Conservation (phyloP, 2,329 filamentous ascomycete genomes). For the Raffaelea albimanens region DNA sequence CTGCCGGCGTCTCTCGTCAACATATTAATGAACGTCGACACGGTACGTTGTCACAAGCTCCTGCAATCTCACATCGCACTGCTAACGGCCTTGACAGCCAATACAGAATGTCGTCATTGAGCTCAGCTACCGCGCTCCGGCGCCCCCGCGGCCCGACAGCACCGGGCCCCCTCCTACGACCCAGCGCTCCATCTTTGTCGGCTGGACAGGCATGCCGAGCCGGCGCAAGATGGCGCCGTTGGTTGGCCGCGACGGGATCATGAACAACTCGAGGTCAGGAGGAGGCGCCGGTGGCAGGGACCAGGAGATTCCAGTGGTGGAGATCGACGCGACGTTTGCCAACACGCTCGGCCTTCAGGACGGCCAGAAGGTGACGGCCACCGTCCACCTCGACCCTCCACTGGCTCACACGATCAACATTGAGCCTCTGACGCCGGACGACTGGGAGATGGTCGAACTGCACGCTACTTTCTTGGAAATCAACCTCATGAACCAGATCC, state of each 20-base stretch:
- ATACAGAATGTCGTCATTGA: slow-evolving; percentile 96
- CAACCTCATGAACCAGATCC: slow-evolving; percentile 86
- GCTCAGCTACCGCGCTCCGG: slow-evolving; percentile 61
- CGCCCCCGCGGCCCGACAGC: slow-evolving; percentile 34
- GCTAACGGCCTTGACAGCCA: slow-evolving; percentile 41
- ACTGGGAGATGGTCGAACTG: slow-evolving; percentile 98
- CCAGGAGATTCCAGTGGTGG: slow-evolving; percentile 68
- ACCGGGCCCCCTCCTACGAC: slow-evolving; percentile 17
- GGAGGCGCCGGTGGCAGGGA: slow-evolving; percentile 37
- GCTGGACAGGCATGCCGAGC: slow-evolving; percentile 97
- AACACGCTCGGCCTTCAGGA: slow-evolving; percentile 67
- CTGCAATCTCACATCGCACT: background rate
- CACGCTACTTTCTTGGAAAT: slow-evolving; percentile 93
- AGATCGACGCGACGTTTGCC: slow-evolving; percentile 81
- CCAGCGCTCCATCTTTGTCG: slow-evolving; percentile 68
- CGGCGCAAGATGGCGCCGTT: slow-evolving; percentile 69
- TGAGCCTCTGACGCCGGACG: slow-evolving; percentile 85
- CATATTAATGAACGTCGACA: slow-evolving; percentile 79
- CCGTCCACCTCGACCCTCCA: slow-evolving; percentile 81
- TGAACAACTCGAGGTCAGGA: slow-evolving; percentile 31
- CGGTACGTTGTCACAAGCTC: slow-evolving; percentile 47
- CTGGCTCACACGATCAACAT: slow-evolving; percentile 92
- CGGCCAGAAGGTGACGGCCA: slow-evolving; percentile 64
- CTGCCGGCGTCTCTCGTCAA: slow-evolving; percentile 77
- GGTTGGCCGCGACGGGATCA: slow-evolving; percentile 65